Conservation (phyloP, 2,329 filamentous ascomycete genomes). For the Bipolaris bicolor region DNA sequence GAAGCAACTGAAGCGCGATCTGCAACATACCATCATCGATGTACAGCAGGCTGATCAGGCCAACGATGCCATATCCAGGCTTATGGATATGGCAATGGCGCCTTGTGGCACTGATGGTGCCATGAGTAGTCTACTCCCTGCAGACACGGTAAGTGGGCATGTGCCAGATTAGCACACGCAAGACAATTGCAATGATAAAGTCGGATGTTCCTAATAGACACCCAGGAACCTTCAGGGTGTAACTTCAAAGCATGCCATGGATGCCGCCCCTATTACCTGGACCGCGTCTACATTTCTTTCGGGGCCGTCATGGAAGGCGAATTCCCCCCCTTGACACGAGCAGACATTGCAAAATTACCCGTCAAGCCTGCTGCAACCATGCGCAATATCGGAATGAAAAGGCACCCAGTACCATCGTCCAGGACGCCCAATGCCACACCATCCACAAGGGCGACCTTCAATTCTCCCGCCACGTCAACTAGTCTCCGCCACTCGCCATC, state of each 20-base stretch:
- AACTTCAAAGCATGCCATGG: conserved; percentile 55
- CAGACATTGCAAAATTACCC: conserved; percentile 43
- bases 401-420: neutral
- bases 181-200: neutral
- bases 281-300: conserved; percentile 55
- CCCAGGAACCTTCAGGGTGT: conserved; percentile 40
- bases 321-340: conserved; percentile 39
- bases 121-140: conserved; percentile 16
- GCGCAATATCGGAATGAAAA: conserved; percentile 39
- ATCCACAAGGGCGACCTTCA: conserved; percentile 16
- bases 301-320: conserved; percentile 50
- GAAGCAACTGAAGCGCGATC: conserved; percentile 39
- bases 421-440: conserved; percentile 8
- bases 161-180: neutral
- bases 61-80: conserved; percentile 24
- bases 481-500: conserved; percentile 22
- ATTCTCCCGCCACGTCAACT: conserved; percentile 17
- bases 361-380: conserved; percentile 46
- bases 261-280: conserved; percentile 59
- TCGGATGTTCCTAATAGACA: conserved; percentile 4
- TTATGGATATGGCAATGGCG: conserved; percentile 16
- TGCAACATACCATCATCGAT: conserved; percentile 38
- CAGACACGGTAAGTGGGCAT: conserved; percentile 22
- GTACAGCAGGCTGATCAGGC: conserved; percentile 25
- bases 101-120: conserved; percentile 32